phyloP scores from a whole-genome alignment of 2,329 filamentous ascomycete genomes.

The Davidsoniella virescens region DNA sequence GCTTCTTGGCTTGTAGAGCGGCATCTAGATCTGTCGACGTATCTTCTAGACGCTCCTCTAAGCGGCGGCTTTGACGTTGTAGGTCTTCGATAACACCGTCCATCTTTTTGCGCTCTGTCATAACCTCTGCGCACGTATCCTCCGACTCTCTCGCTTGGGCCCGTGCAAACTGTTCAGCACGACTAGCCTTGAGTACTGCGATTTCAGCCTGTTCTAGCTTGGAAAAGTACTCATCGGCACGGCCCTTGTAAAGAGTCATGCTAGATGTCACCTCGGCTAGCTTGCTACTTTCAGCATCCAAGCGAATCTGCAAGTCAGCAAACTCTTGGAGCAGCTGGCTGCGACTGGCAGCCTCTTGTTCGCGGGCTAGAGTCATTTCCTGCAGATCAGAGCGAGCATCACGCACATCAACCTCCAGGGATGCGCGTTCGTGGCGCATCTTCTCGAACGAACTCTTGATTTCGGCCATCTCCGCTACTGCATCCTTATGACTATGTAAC shows the following conservation, averaged over 20 bases:
- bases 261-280: slow-evolving; percentile 70
- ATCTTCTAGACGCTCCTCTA: slow-evolving; percentile 85
- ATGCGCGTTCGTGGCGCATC: slow-evolving; percentile 63
- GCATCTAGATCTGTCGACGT: slow-evolving; percentile 76
- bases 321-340: slow-evolving; percentile 83
- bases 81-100: slow-evolving; percentile 77
- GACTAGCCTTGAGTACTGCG: slow-evolving; percentile 75
- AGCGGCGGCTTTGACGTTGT: slow-evolving; percentile 73
- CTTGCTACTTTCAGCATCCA: slow-evolving; percentile 78
- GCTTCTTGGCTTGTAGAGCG: slow-evolving; percentile 76
- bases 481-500: slow-evolving; percentile 70
- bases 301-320: slow-evolving; percentile 78
- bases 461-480: slow-evolving; percentile 69
- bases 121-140: slow-evolving; percentile 74
- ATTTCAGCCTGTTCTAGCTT: slow-evolving; percentile 96
- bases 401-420: slow-evolving; percentile 71
- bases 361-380: slow-evolving; percentile 60
- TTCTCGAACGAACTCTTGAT: slow-evolving; percentile 78
- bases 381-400: slow-evolving; percentile 71
- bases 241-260: slow-evolving; percentile 74
- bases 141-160: slow-evolving; percentile 80
- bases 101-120: slow-evolving; percentile 84
- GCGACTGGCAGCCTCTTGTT: slow-evolving; percentile 77
- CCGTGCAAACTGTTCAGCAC: slow-evolving; percentile 89
- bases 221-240: slow-evolving; percentile 90